Evolutionary conservation across 129 eudicot genomes (phyloP).

Genomic region (Calendula officinalis): DNA sequence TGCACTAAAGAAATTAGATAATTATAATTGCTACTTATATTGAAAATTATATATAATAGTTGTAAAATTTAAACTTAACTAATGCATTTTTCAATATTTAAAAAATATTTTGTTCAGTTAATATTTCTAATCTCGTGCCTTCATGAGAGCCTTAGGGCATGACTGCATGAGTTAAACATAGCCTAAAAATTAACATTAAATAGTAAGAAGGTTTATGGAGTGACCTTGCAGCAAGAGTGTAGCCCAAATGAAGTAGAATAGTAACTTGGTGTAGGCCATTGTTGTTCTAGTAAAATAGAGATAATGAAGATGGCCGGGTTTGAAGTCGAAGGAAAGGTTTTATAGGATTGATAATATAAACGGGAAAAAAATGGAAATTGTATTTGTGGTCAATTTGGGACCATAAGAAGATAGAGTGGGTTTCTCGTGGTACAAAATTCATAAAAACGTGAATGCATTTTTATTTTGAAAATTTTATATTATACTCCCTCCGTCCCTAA

Average conservation of each 20-base stretch:
- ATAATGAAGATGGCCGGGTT: slow-evolving; percentile 3
- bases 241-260: slow-evolving; percentile 24
- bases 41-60: too few relatives aligned
- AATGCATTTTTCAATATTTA: too few relatives aligned
- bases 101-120: too few relatives aligned
- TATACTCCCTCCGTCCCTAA: too few relatives aligned
- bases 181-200: not conserved
- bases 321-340: slow-evolving; percentile 8
- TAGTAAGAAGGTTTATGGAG: not conserved
- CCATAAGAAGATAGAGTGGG: slow-evolving; percentile 23
- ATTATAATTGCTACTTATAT: too few relatives aligned
- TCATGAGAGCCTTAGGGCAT: too few relatives aligned
- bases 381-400: slow-evolving; percentile 30
- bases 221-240: slow-evolving; percentile 33
- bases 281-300: slow-evolving; percentile 3
- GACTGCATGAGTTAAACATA: too few relatives aligned
- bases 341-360: slow-evolving; percentile 17
- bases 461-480: too few relatives aligned
- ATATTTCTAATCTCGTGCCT: too few relatives aligned
- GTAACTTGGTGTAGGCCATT: slow-evolving; percentile 29
- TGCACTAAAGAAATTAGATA: too few relatives aligned
- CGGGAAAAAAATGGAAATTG: not conserved
- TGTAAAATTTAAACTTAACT: too few relatives aligned
- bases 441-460: not conserved
- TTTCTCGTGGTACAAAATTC: slow-evolving; percentile 6